phyloP scores from a whole-genome alignment of 2,329 filamentous ascomycete species.

The Botrytis deweyae region DNA sequence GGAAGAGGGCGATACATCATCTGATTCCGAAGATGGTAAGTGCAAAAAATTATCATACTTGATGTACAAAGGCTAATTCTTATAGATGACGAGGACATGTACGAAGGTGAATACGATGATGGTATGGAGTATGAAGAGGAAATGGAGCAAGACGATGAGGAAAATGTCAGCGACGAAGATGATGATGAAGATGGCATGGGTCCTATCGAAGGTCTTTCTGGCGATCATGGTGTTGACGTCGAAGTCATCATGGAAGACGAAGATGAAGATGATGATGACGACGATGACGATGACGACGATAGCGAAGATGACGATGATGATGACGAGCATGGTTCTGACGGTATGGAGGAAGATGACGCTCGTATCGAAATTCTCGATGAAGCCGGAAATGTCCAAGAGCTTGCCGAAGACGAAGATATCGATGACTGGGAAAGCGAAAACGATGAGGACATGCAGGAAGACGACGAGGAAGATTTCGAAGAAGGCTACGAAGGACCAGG shows the following conservation, averaged over 20 bases:
- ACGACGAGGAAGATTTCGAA: slow-evolving; percentile 53
- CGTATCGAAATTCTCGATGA: slow-evolving; percentile 62
- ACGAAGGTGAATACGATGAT: slow-evolving; percentile 82
- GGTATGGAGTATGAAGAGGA: slow-evolving; percentile 94
- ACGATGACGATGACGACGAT: slow-evolving; percentile 41
- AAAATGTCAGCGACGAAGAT: slow-evolving; percentile 87
- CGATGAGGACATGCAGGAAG: slow-evolving; percentile 44
- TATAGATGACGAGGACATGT: slow-evolving; percentile 85
- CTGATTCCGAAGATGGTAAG: slow-evolving; percentile 60
- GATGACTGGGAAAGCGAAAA: slow-evolving; percentile 63
- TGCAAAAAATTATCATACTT: background rate
- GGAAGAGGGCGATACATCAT: slow-evolving; percentile 77
- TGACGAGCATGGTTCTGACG: slow-evolving; percentile 46
- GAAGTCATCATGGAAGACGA: slow-evolving; percentile 82
- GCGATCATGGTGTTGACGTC: slow-evolving; percentile 58
- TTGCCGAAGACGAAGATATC: slow-evolving; percentile 57
- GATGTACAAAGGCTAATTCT: slow-evolving; percentile 36
- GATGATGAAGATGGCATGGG: slow-evolving; percentile 83
- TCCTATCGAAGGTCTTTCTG: slow-evolving; percentile 72
- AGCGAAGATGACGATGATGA: slow-evolving; percentile 57
- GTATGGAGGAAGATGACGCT: slow-evolving; percentile 48
- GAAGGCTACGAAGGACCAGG: slow-evolving; percentile 54
- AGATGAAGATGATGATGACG: slow-evolving; percentile 32
- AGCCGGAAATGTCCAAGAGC: slow-evolving; percentile 51
- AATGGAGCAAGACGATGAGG: slow-evolving; percentile 73